Evolutionary conservation across 2,329 filamentous ascomycete genomes (phyloP), one percentile per base, ranked within the genome.

Genomic region (Metarhizium sp.): DNA sequence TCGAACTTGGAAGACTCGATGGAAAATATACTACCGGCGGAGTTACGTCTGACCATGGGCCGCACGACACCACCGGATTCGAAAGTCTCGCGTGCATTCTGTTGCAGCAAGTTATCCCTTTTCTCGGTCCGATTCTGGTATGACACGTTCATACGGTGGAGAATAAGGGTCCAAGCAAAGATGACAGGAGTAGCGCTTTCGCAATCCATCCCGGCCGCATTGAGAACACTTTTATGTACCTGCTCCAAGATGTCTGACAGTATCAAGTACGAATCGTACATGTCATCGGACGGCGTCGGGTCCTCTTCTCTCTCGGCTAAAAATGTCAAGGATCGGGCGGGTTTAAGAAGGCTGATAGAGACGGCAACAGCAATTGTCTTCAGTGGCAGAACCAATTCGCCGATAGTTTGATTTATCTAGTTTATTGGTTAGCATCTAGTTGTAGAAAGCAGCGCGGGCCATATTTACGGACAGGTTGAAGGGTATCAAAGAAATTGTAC

Each of bases 101-200:
- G 78, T 58, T 83, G 81, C 53, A 83, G 73, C 16, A 81, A 68
- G 32, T 79, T 71, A 60, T 84, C 81, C 50, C 81, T 73, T 56
- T 78, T 77, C 65, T 87, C 84, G 43, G 81, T 82, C 49, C 85
- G 76, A 52, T 76, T 76, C 55, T 81, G 77, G 60, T 84, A 86
- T 13, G 81, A 80, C 46, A 82, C 73, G 60, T 83, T 82, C 73
- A 94, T 82, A 30, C 80, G 78, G 63, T 87, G 81, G 10, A 92
- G 75, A 30, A 96, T 80, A 50, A 92, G 75, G 4, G 86, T 84
- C 92, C 92, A 97, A 3, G 88, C 82, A 61, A 95, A 88, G 20
- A 90, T 79, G 18, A 88, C 83, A 1, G 90, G 89, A 55, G 82
- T 84, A 20, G 88, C 87, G 40, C 82, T 81, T 42, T 77, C 74